Base-by-base conservation (phyloP, 2,329 filamentous ascomycete species). In the Cercospora sp. region DNA sequence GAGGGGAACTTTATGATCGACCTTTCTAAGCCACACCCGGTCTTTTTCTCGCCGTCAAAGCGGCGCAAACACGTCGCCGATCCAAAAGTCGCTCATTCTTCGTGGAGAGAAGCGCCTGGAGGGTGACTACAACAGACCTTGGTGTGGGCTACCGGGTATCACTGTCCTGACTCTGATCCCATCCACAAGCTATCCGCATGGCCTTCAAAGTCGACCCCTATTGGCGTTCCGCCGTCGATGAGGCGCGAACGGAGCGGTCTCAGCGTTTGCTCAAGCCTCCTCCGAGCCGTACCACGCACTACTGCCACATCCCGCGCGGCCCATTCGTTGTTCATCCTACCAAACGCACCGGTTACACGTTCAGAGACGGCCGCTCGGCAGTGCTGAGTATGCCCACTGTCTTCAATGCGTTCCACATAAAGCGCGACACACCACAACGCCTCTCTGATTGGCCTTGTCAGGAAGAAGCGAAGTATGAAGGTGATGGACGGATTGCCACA, bases 381-480 rank as follows among this genome's bases (percentile, higher is more conserved):
- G 80, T 81, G 5, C 77, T 83, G 5, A 75, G 75, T 33, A 69
- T 75, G 53, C 73, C 75, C 20, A 83, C 82, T 0, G 78, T 83
- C 65, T 83, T 75, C 69, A 53, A 55, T 3, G 31, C 48, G 1
- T 23, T 63, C 33, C 51, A 64, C 16, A 20, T 3, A 23, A n/a
- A 1, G 9, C 48, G 13, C 20, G 20, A 28, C 1, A 4, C 53
- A 4, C 1, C 3, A 1, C 13, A 7, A 13, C 2, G 5, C 2
- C 75, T 81, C 33, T 77, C 81, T 0, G 76, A 77, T 1, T 84
- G 80, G 80, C 82, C 82, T 0, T 72, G 73, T 10, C 53, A 72
- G 5, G 72, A 77, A 10, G 82, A 84, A 74, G 75, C 80, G 74
- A 81, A 81, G 69, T 83, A 82, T 78, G 82, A 84, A 69, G 82